Base-by-base conservation (phyloP, 2,329 filamentous ascomycete genomes). In the Xylaria sp. region DNA sequence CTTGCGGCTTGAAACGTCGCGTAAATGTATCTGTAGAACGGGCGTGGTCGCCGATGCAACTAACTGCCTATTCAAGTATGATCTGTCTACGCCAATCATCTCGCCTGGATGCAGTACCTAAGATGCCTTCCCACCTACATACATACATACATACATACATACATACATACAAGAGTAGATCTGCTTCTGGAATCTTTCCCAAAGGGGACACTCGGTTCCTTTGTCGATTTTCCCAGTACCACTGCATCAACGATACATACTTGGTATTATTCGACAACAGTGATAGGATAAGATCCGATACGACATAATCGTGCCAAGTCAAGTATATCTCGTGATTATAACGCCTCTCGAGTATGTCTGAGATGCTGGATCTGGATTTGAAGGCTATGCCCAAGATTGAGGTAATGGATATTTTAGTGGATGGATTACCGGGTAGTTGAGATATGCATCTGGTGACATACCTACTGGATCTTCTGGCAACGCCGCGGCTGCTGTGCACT, bases 311-410 rank as follows among this genome's bases (percentile, higher is more conserved):
- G 28, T 51, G 17, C 47, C 31, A 38, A 38, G 19, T 25, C 6
- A 5, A 25, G 21, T 25, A 38, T 23, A 15, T 25, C 40, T 19
- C 38, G 15, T n/a, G 28, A 23, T 17, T 31, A n/a, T 17, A 3
- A 14, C 28, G 12, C n/a, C 33, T 23, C 45, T 17, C 40, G 38
- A 47, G 4, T 1, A 67, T 67, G 64, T 8, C 40, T 31, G 40
- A n/a, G 9, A 15, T 67, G 28, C 19, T 68, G 21, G 63, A 68
- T 51, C 68, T 68, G 55, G 63, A 68, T 51, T 69, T 69, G 57
- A 58, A 40, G 66, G 57, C 66, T 33, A 69, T 69, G 67, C 67
- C 67, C 2, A 69, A 69, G 23, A 66, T 69, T 25, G 67, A 69
- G 65, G 67, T 69, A 65, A 64, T 25, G 7, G 2, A n/a, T n/a